phyloP scores from a whole-genome alignment of 768 basidiomycete genomes.

The Mycena capillaripes region DNA sequence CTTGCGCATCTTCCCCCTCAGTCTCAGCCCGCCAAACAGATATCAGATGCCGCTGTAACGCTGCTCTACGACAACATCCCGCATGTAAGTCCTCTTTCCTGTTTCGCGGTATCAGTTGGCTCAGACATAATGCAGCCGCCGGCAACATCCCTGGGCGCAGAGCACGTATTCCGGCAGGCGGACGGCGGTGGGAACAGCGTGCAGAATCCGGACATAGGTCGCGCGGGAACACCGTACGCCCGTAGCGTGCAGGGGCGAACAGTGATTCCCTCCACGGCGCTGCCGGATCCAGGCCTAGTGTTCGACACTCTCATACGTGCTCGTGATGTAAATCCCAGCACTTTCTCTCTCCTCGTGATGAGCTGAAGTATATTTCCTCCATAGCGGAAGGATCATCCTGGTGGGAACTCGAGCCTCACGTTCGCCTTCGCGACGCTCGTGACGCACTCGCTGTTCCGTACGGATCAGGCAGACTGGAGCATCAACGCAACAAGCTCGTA shows the following conservation, averaged over 20 bases:
- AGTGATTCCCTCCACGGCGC: conserved; percentile 53
- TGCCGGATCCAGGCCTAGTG: conserved; percentile 70
- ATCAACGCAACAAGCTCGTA: conserved; percentile 69
- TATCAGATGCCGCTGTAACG: conserved; percentile 47
- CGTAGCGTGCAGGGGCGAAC: conserved; percentile 58
- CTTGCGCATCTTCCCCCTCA: conserved; percentile 43
- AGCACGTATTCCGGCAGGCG: conserved; percentile 55
- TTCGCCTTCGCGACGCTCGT: conserved; percentile 78
- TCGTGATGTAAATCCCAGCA: conserved; percentile 50
- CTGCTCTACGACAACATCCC: conserved; percentile 72
- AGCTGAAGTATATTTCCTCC: conserved; percentile 33
- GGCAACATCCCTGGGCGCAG: conserved; percentile 44
- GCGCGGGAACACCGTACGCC: conserved; percentile 65
- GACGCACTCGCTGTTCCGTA: conserved; percentile 71
- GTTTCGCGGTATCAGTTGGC: too few relatives aligned
- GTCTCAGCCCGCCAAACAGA: conserved; percentile 29
- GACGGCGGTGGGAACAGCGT: conserved; percentile 66
- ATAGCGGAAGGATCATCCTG: conserved; percentile 59
- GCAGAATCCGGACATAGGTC: conserved; percentile 59
- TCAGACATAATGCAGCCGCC: too few relatives aligned
- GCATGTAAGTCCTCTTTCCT: conserved; percentile 59
- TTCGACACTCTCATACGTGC: conserved; percentile 71
- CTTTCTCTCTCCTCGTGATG: not conserved
- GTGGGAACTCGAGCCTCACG: conserved; percentile 71
- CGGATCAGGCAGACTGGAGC: conserved; percentile 55